These are phyloP conservation scores for Beauveria caledonica DNA, from an alignment of 2,329 filamentous ascomycete species.

Conservation along the genomic window DNA sequence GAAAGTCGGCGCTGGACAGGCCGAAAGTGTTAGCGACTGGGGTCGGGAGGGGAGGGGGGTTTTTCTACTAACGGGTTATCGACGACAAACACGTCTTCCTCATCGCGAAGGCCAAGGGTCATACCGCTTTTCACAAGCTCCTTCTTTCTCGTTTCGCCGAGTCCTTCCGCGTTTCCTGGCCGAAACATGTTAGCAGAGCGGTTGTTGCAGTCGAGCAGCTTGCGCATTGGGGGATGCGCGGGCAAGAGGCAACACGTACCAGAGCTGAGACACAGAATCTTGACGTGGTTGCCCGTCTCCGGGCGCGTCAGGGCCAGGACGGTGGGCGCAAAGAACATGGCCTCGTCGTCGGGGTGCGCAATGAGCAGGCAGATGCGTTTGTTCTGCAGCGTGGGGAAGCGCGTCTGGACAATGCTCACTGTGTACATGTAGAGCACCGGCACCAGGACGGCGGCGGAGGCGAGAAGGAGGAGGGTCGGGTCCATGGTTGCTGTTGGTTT, in stretches of 20 bases:
- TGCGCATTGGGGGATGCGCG: no score
- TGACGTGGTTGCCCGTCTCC: conserved; percentile 77
- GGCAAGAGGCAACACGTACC: conserved; percentile 36
- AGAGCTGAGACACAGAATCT: conserved; percentile 86
- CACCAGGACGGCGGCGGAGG: conserved; percentile 30
- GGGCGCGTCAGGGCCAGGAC: conserved; percentile 76
- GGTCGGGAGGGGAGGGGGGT: background rate
- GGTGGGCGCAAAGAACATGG: conserved; percentile 97
- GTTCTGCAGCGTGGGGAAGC: conserved; percentile 61
- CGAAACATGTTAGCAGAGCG: background rate
- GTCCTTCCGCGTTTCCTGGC: conserved; percentile 72
- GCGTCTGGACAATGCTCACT: conserved; percentile 34
- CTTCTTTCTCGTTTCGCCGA: conserved; percentile 73
- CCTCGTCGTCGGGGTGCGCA: conserved; percentile 95
- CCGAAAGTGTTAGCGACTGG: background rate
- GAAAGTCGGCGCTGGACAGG: conserved; percentile 51
- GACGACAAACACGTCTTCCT: conserved; percentile 78
- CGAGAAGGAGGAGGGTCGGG: conserved; percentile 18
- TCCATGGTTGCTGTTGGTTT: background rate
- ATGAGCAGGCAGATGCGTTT: conserved; percentile 90
- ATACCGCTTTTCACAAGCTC: conserved; percentile 78
- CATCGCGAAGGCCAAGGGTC: conserved; percentile 62
- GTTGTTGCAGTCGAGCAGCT: background rate
- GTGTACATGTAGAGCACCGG: conserved; percentile 47
- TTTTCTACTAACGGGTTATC: conserved; percentile 53